Base-by-base conservation (phyloP, 1,284 basidiomycete species). In the Ganoderma resinaceum region DNA sequence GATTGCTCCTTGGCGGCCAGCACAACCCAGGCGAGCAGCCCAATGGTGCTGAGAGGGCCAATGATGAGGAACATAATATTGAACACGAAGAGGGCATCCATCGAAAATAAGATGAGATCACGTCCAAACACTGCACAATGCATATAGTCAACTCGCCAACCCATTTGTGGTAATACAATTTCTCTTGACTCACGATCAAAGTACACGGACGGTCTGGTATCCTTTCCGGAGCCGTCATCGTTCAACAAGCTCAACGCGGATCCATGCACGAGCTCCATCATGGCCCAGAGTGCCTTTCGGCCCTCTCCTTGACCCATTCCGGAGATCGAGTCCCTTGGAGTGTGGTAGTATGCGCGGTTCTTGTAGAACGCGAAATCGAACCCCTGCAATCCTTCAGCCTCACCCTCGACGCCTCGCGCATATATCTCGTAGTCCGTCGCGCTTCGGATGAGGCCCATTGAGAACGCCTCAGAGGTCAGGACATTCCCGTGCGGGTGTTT, bases 341-440 rank as follows among this genome's bases (percentile, higher is more conserved):
- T 94, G 75, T 94, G 92, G 73, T 94, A 94, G 69, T 84, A 84
- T 68, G 88, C 88, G 62, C 92, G 82, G 5, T 87, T 87, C 66
- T 84, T 86, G 78, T 93, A 94, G 76, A 94, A 94, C 1, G 92
- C 89, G 33, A 93, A 80, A 73, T 94, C 92, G 7, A 92, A 82
- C 5, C 92, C 92, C 55, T 86, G 79, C 84, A 92, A 86, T 0
- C 85, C 84, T 12, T 74, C 81, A 3, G 52, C 58, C n/a, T 63
- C 49, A 18, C 68, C 74, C 60, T 74, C 65, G 23, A 76, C 63
- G 3, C 76, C 74, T 2, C 62, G 65, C 2, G 66, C 67, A 68
- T 93, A 94, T 7, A 94, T 85, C 3, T 86, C 82, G 73, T 89
- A 93, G 77, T 94, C 92, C 0, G 92, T 94, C 2, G 80, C 82